These are phyloP conservation scores for Fusarium sororula DNA, from an alignment of 2,329 filamentous ascomycete genomes.

Conservation along the genomic window DNA sequence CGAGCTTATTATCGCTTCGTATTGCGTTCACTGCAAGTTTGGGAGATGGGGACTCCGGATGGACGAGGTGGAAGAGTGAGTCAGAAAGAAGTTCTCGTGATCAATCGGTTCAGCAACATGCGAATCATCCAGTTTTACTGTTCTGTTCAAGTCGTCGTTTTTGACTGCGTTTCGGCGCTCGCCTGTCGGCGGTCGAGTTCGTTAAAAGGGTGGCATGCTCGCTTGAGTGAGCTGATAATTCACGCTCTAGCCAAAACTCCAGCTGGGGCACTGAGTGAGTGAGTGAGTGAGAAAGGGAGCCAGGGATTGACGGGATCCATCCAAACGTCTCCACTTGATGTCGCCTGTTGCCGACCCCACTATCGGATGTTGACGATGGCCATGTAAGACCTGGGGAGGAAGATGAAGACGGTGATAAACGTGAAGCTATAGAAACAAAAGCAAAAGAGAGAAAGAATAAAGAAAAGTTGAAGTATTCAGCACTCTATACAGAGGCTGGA, in stretches of 20 bases:
- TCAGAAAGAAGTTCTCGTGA: slow-evolving; percentile 22
- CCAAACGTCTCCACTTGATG: slow-evolving; percentile 36
- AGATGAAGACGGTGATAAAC: background rate
- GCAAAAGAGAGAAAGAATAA: background rate
- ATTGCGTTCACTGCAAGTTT: slow-evolving; percentile 16
- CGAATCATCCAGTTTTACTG: slow-evolving; percentile 28
- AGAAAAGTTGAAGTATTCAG: background rate
- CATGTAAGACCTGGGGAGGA: slow-evolving; percentile 31
- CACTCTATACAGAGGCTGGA: background rate
- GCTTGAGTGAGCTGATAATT: slow-evolving; percentile 31
- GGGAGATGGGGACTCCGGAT: background rate
- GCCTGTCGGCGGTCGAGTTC: slow-evolving; percentile 35
- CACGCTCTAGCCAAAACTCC: slow-evolving; percentile 14
- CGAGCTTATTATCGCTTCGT: slow-evolving; percentile 6
- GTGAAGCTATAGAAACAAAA: slow-evolving; percentile 21
- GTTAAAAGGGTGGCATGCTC: slow-evolving; percentile 41
- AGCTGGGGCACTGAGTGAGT: background rate
- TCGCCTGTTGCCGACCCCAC: slow-evolving; percentile 45
- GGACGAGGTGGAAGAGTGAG: background rate
- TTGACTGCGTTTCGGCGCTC: slow-evolving; percentile 14
- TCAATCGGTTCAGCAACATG: slow-evolving; percentile 20
- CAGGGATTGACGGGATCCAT: slow-evolving; percentile 38
- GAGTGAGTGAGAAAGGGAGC: background rate
- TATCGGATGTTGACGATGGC: slow-evolving; percentile 42
- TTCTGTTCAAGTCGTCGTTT: background rate